These are phyloP conservation scores for Saccharomyces hybrid DNA, from an alignment of 1,139 yeast species.

Conservation along the genomic window DNA sequence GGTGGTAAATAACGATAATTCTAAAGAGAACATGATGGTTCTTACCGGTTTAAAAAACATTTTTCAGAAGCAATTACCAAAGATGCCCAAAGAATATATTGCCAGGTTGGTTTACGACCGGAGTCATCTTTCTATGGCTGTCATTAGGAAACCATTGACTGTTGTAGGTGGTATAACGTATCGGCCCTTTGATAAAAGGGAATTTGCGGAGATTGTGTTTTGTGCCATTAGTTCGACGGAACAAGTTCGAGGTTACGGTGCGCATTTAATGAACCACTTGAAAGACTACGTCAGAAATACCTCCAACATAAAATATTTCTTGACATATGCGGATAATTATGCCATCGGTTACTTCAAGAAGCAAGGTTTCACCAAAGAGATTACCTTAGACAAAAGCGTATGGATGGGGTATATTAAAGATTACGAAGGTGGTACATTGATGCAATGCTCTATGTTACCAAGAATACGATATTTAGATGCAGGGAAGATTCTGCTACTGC, in stretches of 20 bases:
- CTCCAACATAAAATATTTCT: slow-evolving; percentile 74
- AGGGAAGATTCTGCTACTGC: slow-evolving; percentile 73
- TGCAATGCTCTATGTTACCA: slow-evolving; percentile 96
- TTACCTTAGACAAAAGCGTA: slow-evolving; percentile 69
- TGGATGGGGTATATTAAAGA: slow-evolving; percentile 99
- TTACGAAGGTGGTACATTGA: slow-evolving; percentile 96
- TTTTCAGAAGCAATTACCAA: slow-evolving; percentile 93
- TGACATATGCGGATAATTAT: slow-evolving; percentile 96
- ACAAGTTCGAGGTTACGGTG: slow-evolving; percentile 97
- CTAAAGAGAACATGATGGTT: slow-evolving; percentile 80
- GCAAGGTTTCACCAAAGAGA: slow-evolving; percentile 95
- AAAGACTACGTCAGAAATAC: slow-evolving; percentile 92
- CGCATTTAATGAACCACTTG: slow-evolving; percentile 94
- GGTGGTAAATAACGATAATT: slow-evolving; percentile 90
- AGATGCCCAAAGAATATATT: slow-evolving; percentile 96
- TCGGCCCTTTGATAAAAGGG: slow-evolving; percentile 82
- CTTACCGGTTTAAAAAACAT: slow-evolving; percentile 91
- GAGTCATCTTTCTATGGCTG: slow-evolving; percentile 92
- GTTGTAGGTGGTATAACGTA: slow-evolving; percentile 98
- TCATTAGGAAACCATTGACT: slow-evolving; percentile 82
- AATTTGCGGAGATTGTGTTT: slow-evolving; percentile 95
- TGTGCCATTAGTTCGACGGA: slow-evolving; percentile 97
- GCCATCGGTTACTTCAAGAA: slow-evolving; percentile 97
- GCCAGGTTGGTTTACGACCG: slow-evolving; percentile 90
- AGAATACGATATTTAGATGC: slow-evolving; percentile 80